Conservation (phyloP, 768 basidiomycete species). For the Polyporus arcularius region DNA sequence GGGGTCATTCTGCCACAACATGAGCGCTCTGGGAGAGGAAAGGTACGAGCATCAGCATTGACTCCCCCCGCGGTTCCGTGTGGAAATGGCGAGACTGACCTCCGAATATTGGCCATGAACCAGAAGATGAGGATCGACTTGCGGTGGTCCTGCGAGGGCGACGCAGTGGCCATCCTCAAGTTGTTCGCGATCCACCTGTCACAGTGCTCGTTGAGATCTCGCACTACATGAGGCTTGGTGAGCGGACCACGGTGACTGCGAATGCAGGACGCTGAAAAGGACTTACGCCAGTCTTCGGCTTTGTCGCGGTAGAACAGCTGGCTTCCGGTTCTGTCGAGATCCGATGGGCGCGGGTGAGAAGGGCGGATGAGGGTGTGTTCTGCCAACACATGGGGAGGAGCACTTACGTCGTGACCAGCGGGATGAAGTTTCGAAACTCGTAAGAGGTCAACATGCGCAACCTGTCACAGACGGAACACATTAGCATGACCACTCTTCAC, state of each 20-base stretch:
- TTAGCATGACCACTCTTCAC: background rate
- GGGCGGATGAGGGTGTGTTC: background rate
- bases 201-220: background rate
- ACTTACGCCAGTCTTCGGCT: constrained; percentile 16
- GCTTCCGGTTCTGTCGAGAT: constrained; percentile 3
- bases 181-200: background rate
- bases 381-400: background rate
- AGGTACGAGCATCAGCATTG: background rate
- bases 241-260: background rate
- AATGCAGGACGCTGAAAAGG: too few relatives aligned
- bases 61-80: background rate
- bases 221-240: background rate
- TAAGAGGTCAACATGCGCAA: constrained; percentile 14
- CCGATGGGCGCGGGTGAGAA: background rate
- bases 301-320: constrained; percentile 17
- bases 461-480: background rate
- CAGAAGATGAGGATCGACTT: constrained; percentile 18
- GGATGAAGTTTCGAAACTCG: constrained; percentile 17
- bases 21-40: constrained; percentile 1
- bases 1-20: constrained; percentile 10
- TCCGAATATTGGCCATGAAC: constrained; percentile 12
- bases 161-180: background rate
- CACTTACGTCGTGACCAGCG: constrained; percentile 18
- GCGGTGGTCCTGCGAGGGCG: constrained; percentile 7
- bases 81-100: constrained; percentile 1